Conservation (phyloP, 768 basidiomycete species). For the Cyathus striatus region DNA sequence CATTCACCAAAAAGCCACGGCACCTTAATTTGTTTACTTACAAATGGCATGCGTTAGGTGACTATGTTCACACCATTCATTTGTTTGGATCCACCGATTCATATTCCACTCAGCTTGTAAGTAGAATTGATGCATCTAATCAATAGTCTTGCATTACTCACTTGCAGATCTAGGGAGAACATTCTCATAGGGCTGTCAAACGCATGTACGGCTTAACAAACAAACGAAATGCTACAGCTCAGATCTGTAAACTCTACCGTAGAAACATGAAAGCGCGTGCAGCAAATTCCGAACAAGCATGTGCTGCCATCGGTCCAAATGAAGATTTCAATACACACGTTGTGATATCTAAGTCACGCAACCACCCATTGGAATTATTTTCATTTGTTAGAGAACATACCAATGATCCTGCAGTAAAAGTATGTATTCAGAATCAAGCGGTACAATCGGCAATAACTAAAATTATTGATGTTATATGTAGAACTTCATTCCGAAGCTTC, state of each 20-base stretch:
- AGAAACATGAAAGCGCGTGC: not conserved
- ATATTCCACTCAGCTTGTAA: not conserved
- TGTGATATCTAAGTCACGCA: not conserved
- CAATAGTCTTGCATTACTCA: not conserved
- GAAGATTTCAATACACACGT: not conserved
- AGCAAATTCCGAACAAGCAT: not conserved
- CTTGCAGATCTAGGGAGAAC: no score
- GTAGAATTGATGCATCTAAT: not conserved
- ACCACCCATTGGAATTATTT: not conserved
- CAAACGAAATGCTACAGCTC: not conserved
- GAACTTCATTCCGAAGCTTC: slow-evolving; percentile 23
- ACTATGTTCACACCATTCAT: not conserved
- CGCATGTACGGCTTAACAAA: not conserved
- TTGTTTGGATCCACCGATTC: not conserved
- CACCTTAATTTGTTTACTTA: not conserved
- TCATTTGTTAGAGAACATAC: not conserved
- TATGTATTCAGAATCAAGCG: no score
- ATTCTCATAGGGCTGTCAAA: not conserved
- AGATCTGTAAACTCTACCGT: not conserved
- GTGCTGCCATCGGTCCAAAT: not conserved
- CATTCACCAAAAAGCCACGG: not conserved
- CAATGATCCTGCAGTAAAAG: not conserved
- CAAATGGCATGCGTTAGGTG: not conserved
- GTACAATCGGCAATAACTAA: no score
- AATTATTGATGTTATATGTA: no score